Conservation (phyloP, 345 rosid genomes). For the Clausena lansium region DNA sequence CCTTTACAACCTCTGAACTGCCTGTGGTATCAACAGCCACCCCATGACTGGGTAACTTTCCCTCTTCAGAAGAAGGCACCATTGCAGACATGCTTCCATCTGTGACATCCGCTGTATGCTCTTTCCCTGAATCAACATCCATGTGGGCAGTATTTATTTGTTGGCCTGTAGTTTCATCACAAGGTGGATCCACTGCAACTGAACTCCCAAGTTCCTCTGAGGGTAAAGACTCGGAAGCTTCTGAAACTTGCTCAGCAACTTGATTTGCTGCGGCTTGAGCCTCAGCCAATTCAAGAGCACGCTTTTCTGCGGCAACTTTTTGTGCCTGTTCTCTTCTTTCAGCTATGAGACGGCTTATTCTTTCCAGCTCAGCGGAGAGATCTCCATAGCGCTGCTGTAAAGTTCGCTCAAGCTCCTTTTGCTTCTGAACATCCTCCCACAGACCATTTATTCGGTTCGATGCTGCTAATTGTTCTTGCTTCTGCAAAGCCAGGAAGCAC, state of each 20-base stretch:
- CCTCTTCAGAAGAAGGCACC: conserved; percentile 12
- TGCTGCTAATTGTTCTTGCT: conserved; percentile 92
- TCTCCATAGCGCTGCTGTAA: conserved; percentile 75
- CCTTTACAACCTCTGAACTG: conserved; percentile 11
- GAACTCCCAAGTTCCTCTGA: conserved; percentile 17
- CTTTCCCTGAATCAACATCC: conserved; percentile 24
- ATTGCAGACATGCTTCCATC: conserved; percentile 19
- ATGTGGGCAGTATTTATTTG: conserved; percentile 12
- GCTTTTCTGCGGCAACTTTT: conserved; percentile 43
- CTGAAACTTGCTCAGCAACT: conserved; percentile 21
- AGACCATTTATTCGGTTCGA: conserved; percentile 72
- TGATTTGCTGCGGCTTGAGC: conserved; percentile 28
- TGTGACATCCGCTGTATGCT: neutral
- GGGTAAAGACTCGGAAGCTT: conserved; percentile 19
- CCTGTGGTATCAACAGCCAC: conserved; percentile 10
- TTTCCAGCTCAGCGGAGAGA: conserved; percentile 58
- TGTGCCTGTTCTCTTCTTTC: conserved; percentile 50
- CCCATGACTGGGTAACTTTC: conserved; percentile 24
- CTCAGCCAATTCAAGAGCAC: conserved; percentile 27
- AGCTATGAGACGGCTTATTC: conserved; percentile 41
- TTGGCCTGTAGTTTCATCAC: conserved; percentile 5
- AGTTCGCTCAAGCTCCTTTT: conserved; percentile 76
- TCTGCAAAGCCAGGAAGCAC: conserved; percentile 87
- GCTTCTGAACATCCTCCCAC: conserved; percentile 89
- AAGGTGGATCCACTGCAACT: conserved; percentile 20